Conservation (phyloP, 768 basidiomycete genomes). For the Cystofilobasidium bisporidii region DNA sequence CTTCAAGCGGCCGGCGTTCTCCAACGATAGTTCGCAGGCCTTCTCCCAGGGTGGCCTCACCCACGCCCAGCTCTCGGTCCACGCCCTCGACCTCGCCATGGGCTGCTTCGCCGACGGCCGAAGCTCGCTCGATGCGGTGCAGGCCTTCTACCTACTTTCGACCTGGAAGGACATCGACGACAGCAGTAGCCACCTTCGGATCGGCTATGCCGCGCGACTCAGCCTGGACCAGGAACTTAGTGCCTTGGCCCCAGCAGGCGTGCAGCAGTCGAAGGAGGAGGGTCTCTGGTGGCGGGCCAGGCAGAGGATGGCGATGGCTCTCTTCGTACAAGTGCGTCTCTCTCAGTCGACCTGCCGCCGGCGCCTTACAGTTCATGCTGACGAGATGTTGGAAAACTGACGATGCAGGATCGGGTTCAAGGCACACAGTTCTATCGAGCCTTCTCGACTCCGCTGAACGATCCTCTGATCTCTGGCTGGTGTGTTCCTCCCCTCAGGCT, state of each 20-base stretch:
- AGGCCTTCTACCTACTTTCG: slow-evolving; percentile 2
- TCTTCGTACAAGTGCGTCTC: slow-evolving; percentile 7
- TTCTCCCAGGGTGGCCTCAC: slow-evolving; percentile 2
- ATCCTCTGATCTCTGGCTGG: slow-evolving; percentile 4
- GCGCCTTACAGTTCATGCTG: background rate
- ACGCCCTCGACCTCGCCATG: background rate
- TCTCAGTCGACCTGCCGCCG: background rate
- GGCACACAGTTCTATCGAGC: background rate
- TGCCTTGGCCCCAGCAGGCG: background rate
- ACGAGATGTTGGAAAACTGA: background rate
- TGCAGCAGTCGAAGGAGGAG: background rate
- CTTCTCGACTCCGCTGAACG: background rate
- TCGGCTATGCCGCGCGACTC: background rate
- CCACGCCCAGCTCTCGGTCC: background rate
- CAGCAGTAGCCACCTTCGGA: background rate
- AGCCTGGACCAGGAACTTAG: background rate
- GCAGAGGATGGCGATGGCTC: background rate
- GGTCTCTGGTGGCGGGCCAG: background rate
- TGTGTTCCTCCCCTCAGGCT: background rate
- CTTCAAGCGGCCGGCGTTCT: background rate
- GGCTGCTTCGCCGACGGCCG: background rate
- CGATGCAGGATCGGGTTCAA: slow-evolving; percentile 7
- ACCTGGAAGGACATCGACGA: slow-evolving; percentile 8
- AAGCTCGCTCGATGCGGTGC: slow-evolving; percentile 1
- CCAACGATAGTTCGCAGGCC: background rate